Evolutionary conservation across 495 filamentous ascomycete species (phyloP), one percentile per base, ranked within the genome.

Genomic region (Aspergillus haitiensis): DNA sequence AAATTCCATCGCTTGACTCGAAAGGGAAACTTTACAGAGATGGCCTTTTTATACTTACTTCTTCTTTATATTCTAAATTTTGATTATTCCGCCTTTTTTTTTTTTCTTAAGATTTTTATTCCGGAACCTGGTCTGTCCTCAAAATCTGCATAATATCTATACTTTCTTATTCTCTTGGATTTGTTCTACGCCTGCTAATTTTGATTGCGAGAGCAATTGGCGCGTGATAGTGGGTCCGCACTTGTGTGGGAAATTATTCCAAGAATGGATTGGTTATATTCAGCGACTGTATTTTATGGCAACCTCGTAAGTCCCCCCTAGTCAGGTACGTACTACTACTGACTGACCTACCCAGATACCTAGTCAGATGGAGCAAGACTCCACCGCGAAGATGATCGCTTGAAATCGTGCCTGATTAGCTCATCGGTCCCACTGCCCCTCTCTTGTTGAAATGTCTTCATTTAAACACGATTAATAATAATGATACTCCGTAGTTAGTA

Each of bases 391-490:
- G 48, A 51, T 51, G 48, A 51, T 51, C 21, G 16, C 31, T 50
- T 50, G 47, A 50, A 50, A 50, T 27, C 47, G 48, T 51, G 48
- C 48, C 48, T 51, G 48, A 15, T 31, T 51, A 51, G 51, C 15
- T 45, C 37, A 44, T 45, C 27, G 27, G 40, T 27, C 37, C 54
- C 54, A 56, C 54, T 18, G 35, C 36, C 33, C 31, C 32, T 16
- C 35, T 27, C 21, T 27, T 18, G 21, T 16, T 34, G 42, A 56
- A 47, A 7, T n/a, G 44, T 47, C n/a, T 47, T 47, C 16, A 21
- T 18, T 47, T 16, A 27, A 21, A 16, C 16, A 18, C 27, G n/a
- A 47, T 47, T 47, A 21, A 47, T 47, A 16, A 47, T 47, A 16
- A 16, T 16, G 34, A 47, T 54, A 44, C 32, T 42, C 27, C 12